Base-by-base conservation (phyloP, 768 basidiomycete species). In the Tephrocybe sp. region DNA sequence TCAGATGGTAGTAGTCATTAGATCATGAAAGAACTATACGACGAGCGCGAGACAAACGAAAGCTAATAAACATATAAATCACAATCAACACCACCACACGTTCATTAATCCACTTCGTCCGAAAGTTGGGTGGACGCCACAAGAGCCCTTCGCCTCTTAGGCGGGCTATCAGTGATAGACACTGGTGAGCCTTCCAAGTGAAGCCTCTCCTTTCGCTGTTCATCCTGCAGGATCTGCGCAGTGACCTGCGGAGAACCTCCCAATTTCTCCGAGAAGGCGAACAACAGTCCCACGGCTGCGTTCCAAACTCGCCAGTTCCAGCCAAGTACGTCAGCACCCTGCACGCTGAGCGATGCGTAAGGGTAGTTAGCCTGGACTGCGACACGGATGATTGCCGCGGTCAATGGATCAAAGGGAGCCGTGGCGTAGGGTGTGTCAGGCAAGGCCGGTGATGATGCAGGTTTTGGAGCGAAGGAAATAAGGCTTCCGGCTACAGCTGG, bases 221-320 rank as follows among this genome's bases (percentile, higher is more conserved):
- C 65, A 11, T 40, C 57, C 11, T 63, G 39, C 12, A 69, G 53
- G 2, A 61, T 63, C 39, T 66, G 57, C 6, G 66, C 68, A 40
- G 71, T 67, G 1, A 55, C 55, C 25, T 64, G 62, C 2, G 83
- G 82, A 0, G 80, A 76, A 8, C 56, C 61, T 16, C 71, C 69
- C 44, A 88, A 77, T 0, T 81, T 82, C 62, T 88, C 86, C 1
- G 84, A 80, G 55, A 86, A 84, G 2, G 86, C 80, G 58, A 87
- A 86, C 0, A 83, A 83, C 9, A 83, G 73, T 8, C 75, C 73
- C 25, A 86, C 66, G 4, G 73, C 66, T 0, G 86, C 82, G 37
- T 65, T 72, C 47, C 85, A 66, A 1, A 85, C 70, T 37, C 86
- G 76, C 74, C 79, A 78, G 24, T 73, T 69, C 30, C 68, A 64